Base-by-base conservation (phyloP, 1,284 basidiomycete genomes). In the Singerocomus rubriflavus region DNA sequence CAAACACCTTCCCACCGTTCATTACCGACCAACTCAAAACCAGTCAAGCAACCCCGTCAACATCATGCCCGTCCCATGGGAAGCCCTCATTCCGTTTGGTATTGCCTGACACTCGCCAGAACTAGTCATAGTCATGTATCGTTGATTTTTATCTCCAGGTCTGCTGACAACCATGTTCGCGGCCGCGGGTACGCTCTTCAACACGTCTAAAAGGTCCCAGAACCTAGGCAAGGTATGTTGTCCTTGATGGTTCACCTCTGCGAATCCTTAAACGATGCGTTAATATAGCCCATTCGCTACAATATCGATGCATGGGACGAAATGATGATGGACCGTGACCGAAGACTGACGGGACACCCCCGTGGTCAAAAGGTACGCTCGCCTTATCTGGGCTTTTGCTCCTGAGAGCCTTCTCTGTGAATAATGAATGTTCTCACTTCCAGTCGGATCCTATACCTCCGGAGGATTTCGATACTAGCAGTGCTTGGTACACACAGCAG, bases 21-120 rank as follows among this genome's bases (percentile, higher is more conserved):
- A 13, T 26, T 36, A 13, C 35, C 52, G 34, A 46, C 40, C 14
- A 4, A 25, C 13, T 5, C 37, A 35, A 21, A 17, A 17, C 35
- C n/a, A 38, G 31, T 17, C 4, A 36, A 26, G 47, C 32, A 1
- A 52, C 40, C 16, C 29, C 3, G n/a, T 45, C 56, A 44, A 53
- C 46, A 95, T 4, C 21, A 21, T 95, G 93, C 93, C 93, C 51
- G 84, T 95, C 64, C 93, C 93, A 58, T 96, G 90, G 87, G 93
- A 96, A 77, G 92, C 93, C 42, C 79, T 95, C 60, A 90, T 97
- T 76, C 93, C 93, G 40, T 93, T 93, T 65, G 93, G 93, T 93
- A 68, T 25, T 30, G 7, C 13, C 30, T 27, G 17, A 6, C 37
- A 10, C n/a, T n/a, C 5, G 2, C 13, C 1, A 0, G 0, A 9